These are phyloP conservation scores for Triangularia verruculosa DNA, from an alignment of 2,329 filamentous ascomycete species.

Conservation along the genomic window DNA sequence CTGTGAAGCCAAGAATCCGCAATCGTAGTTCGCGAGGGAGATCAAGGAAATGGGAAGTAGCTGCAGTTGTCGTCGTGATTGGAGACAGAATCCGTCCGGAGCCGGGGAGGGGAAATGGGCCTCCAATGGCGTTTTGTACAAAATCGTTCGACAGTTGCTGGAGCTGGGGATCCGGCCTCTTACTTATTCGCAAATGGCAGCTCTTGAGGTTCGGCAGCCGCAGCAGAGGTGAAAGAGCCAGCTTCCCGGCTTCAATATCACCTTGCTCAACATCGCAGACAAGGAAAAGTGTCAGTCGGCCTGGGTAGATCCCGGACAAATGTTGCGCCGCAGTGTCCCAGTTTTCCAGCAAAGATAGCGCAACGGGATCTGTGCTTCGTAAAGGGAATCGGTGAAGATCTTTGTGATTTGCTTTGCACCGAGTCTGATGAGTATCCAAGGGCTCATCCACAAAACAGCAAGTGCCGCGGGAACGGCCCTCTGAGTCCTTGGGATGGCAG, in stretches of 20 bases:
- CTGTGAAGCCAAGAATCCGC: conserved; percentile 17
- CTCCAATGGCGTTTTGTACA: too few relatives aligned
- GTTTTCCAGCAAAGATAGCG: not conserved
- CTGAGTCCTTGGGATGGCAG: not conserved
- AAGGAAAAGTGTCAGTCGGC: conserved; percentile 1
- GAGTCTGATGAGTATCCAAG: too few relatives aligned
- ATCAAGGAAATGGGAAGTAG: not conserved
- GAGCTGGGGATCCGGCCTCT: not conserved
- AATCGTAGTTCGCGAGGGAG: conserved; percentile 20
- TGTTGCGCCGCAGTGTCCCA: not conserved
- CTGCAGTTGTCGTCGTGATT: not conserved
- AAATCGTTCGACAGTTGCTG: too few relatives aligned
- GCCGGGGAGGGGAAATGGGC: not conserved
- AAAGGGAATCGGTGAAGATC: not conserved
- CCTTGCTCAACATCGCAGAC: conserved; percentile 14
- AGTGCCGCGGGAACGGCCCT: not conserved
- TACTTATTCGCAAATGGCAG: conserved; percentile 18
- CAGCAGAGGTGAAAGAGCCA: conserved; percentile 1
- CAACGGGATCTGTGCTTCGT: not conserved
- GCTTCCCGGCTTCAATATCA: not conserved
- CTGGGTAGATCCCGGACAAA: not conserved
- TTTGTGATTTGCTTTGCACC: not conserved
- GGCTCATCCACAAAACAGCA: not conserved
- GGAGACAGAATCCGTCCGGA: too few relatives aligned
- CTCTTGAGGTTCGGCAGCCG: conserved; percentile 10